Conservation (phyloP, 75 land plant genomes). For the Gnetum montanum region DNA sequence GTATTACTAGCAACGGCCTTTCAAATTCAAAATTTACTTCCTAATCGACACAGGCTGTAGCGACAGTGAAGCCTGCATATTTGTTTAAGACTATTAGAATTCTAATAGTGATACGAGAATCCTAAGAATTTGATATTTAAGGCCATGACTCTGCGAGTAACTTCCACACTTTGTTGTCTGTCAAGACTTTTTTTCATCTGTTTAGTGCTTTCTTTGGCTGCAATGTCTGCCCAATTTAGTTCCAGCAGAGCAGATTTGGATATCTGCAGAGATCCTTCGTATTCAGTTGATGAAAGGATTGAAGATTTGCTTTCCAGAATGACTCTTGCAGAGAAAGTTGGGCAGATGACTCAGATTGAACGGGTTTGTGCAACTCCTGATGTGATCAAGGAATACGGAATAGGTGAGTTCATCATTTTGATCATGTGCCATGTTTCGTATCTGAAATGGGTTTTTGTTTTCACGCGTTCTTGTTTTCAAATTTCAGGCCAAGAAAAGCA, state of each 20-base stretch:
- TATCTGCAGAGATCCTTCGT: slow-evolving; percentile 52
- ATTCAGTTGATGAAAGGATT: slow-evolving; percentile 39
- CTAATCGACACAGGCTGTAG: too few species aligned
- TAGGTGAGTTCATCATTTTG: slow-evolving; percentile 26
- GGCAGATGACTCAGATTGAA: slow-evolving; percentile 75
- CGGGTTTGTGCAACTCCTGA: slow-evolving; percentile 20
- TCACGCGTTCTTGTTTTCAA: too few species aligned
- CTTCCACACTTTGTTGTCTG: too few species aligned
- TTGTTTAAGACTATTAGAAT: too few species aligned
- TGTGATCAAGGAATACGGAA: slow-evolving; percentile 30
- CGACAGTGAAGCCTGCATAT: too few species aligned
- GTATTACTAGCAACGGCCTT: too few species aligned
- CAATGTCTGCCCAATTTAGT: background rate
- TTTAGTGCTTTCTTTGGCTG: slow-evolving; percentile 2
- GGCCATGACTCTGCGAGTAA: too few species aligned
- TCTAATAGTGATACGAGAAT: too few species aligned
- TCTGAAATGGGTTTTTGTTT: background rate
- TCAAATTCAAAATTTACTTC: too few species aligned
- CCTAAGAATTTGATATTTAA: too few species aligned
- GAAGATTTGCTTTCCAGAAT: slow-evolving; percentile 42
- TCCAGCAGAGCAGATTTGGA: background rate
- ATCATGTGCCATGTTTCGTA: background rate
- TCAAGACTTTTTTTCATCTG: background rate
- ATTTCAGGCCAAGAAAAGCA: too few species aligned
- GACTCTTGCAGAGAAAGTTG: slow-evolving; percentile 60